These are phyloP conservation scores for Suillus paluster DNA, from an alignment of 768 basidiomycete genomes.

Conservation along the genomic window DNA sequence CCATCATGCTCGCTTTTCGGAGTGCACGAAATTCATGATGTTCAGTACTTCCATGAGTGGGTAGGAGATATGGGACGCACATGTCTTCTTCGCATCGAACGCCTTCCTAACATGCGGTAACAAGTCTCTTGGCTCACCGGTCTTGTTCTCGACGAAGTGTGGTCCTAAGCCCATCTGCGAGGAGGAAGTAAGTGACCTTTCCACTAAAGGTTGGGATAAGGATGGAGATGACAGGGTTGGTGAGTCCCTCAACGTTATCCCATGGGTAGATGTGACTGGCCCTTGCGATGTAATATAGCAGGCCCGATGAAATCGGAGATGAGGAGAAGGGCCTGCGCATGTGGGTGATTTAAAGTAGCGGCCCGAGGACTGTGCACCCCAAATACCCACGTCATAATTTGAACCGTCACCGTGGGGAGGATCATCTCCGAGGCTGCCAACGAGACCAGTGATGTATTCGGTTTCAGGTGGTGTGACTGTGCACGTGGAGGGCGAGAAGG, in stretches of 20 bases:
- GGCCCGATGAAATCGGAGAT: no score
- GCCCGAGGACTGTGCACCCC: no score
- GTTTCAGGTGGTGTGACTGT: no score
- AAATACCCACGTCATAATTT: no score
- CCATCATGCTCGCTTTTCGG: conserved; percentile 90
- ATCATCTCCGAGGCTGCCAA: no score
- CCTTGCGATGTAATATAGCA: no score
- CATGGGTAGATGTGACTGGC: no score
- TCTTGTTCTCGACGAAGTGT: conserved; percentile 64
- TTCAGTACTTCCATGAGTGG: background rate
- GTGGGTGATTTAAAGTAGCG: no score
- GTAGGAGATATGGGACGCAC: conserved; percentile 47
- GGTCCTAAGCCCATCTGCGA: conserved; percentile 33
- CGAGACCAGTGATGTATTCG: no score
- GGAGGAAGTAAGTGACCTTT: conserved; percentile 6
- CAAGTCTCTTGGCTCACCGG: conserved; percentile 73
- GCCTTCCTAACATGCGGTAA: conserved; percentile 88
- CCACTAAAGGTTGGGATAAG: background rate
- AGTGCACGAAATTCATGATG: conserved; percentile 46
- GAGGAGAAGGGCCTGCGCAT: no score
- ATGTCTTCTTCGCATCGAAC: conserved; percentile 89
- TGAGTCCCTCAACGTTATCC: conserved; percentile 14
- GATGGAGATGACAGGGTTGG: background rate
- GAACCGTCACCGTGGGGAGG: no score
- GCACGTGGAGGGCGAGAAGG: no score